phyloP scores from a whole-genome alignment of 176 grass and related monocot genomes.

The Rhynchospora breviuscula region DNA sequence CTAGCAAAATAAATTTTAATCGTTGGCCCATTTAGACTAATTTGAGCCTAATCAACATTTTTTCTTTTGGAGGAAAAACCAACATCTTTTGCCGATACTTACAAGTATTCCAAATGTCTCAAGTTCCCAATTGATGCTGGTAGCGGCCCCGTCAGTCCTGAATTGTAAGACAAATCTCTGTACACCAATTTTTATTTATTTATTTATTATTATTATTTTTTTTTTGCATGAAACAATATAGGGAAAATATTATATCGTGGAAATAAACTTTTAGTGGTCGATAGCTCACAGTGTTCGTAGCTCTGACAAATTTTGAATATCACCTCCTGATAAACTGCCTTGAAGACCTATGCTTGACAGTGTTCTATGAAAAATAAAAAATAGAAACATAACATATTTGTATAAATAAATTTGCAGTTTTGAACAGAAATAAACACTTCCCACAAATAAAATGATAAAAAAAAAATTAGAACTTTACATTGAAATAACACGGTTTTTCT shows the following conservation, averaged over 20 bases:
- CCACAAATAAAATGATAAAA: background rate
- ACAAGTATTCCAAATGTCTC: slow-evolving; percentile 56
- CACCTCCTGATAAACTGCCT: slow-evolving; percentile 66
- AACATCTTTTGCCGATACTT: too few relatives aligned
- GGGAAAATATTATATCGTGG: background rate
- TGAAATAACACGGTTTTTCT: slow-evolving; percentile 13
- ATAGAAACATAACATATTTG: background rate
- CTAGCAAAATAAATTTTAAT: too few relatives aligned
- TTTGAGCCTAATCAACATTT: too few relatives aligned
- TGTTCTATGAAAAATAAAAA: slow-evolving; percentile 31
- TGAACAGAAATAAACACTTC: background rate
- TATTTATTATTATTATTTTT: too few relatives aligned
- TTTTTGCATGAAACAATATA: background rate
- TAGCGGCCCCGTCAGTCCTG: slow-evolving; percentile 40
- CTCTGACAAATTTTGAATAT: slow-evolving; percentile 49
- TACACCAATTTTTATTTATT: background rate
- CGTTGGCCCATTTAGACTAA: too few relatives aligned
- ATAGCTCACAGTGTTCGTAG: slow-evolving; percentile 38
- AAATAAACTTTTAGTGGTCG: background rate
- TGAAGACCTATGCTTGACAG: slow-evolving; percentile 53
- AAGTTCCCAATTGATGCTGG: slow-evolving; percentile 57
- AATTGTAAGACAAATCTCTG: slow-evolving; percentile 88
- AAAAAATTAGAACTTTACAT: slow-evolving; percentile 44
- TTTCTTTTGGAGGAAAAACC: too few relatives aligned
- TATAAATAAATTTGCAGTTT: background rate